Base-by-base conservation (phyloP, 768 basidiomycete species). In the Tylopilus sp. region DNA sequence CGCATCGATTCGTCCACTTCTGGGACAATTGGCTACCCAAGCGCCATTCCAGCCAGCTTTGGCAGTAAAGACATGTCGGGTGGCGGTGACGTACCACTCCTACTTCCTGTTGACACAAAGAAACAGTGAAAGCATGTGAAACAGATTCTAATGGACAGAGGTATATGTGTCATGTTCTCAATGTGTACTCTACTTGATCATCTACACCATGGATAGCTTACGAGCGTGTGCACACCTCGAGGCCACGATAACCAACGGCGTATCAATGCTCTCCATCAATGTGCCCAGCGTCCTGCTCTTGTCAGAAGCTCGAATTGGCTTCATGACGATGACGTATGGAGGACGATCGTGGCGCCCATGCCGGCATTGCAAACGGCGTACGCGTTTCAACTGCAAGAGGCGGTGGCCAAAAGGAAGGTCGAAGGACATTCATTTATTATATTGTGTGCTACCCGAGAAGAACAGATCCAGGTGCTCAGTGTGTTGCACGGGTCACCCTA, bases 271-370 rank as follows among this genome's bases (percentile, higher is more conserved):
- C n/a, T 88, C 82, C 2, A 76, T 92, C 14, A 89, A 92, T 50
- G 83, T 91, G 11, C 72, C 82, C 1, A 66, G 76, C 0, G 53
- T 71, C 8, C 76, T 82, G 2, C 74, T 2, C 79, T 92, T 74
- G 75, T 76, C 26, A 78, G 74, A 62, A 81, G 67, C 31, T 63
- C 81, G 4, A 65, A 71, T 14, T 92, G 90, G 90, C 69, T 90
- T 24, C 77, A 77, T 5, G 87, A 89, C 54, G 90, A 92, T 38
- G 87, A 91, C 34, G 73, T 76, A 0, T 89, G 90, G 87, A 86
- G 83, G 67, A 54, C 73, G 3, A 75, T 90, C 34, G 63, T 76
- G 8, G 72, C 76, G 0, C 65, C 69, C 10, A 86, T 89, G 66
- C 82, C 85, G 1, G 70, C 77, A 25, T 75, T 80, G 42, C 78